These are phyloP conservation scores for Cryptosporidium canis DNA, from an alignment of 169 alveolate species.

Conservation along the genomic window DNA sequence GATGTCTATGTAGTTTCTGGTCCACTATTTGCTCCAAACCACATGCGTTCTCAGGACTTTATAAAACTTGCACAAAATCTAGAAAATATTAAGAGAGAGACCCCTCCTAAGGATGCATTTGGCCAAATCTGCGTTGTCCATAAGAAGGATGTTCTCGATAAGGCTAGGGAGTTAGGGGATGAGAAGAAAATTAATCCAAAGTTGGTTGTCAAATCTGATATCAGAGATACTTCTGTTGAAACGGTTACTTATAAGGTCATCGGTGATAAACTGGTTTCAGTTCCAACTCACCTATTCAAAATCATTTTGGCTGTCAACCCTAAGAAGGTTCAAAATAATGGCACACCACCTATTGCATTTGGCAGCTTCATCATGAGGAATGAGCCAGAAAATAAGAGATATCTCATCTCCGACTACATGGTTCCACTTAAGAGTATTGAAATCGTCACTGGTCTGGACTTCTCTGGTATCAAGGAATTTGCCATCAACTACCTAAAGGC, in stretches of 20 bases:
- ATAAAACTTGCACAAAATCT: constrained; percentile 1
- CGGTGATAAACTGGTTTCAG: constrained; percentile 72
- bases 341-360: constrained; percentile 47
- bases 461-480: constrained; percentile 54
- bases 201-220: constrained; percentile 22
- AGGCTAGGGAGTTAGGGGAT: constrained; percentile 66
- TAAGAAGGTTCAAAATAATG: background rate
- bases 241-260: constrained; percentile 49
- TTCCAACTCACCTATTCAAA: constrained; percentile 71
- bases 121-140: constrained; percentile 67
- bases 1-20: constrained; percentile 75
- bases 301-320: constrained; percentile 59
- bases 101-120: constrained; percentile 56
- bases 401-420: constrained; percentile 14
- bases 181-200: constrained; percentile 34
- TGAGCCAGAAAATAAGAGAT: constrained; percentile 31
- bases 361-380: constrained; percentile 70
- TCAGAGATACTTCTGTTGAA: constrained; percentile 7
- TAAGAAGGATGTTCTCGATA: constrained; percentile 11
- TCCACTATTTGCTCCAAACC: constrained; percentile 64
- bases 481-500: background rate
- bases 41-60: constrained; percentile 40
- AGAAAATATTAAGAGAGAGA: background rate
- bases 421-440: constrained; percentile 73
- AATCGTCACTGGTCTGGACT: constrained; percentile 67